These are phyloP conservation scores for Penicillium subrubescens DNA, from an alignment of 495 filamentous ascomycete genomes.

Conservation along the genomic window DNA sequence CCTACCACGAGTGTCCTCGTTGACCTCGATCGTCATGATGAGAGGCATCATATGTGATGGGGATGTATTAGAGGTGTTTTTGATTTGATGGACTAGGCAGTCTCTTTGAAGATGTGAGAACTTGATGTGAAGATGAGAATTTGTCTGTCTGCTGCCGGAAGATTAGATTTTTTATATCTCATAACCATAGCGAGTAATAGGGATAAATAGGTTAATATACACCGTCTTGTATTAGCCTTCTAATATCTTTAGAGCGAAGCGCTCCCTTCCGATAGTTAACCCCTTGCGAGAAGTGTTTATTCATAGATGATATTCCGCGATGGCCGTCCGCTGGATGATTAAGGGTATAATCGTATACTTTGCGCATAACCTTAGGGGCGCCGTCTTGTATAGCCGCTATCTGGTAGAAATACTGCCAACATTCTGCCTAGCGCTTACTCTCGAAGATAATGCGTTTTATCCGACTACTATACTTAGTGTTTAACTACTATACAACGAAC, in stretches of 20 bases:
- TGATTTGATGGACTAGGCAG: no score
- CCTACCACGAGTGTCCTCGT: no score
- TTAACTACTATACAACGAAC: slow-evolving; percentile 12
- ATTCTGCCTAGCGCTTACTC: slow-evolving; percentile 1
- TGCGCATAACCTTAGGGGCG: slow-evolving; percentile 12
- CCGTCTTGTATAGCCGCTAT: slow-evolving; percentile 5
- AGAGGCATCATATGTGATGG: no score
- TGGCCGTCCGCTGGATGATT: slow-evolving; percentile 3
- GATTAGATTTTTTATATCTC: no score
- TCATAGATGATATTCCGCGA: slow-evolving; percentile 3
- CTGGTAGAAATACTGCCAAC: slow-evolving; percentile 13
- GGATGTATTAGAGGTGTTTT: no score
- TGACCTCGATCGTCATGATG: no score
- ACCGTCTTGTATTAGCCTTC: not conserved
- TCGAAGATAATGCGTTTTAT: slow-evolving; percentile 7
- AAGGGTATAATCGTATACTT: slow-evolving; percentile 1
- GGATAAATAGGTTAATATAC: not conserved
- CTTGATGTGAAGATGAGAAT: no score
- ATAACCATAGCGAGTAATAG: no score
- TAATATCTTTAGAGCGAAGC: not conserved
- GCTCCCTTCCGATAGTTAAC: not conserved
- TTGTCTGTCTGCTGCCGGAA: no score
- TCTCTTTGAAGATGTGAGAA: no score
- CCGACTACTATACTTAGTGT: slow-evolving; percentile 8
- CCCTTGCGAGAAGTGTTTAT: not conserved